A percentile compares a stretch with the other conserved stretches of the same genome.
Conservation (phyloP, 371 early-diverging fungal genomes). For the Mucor plumbeus region DNA sequence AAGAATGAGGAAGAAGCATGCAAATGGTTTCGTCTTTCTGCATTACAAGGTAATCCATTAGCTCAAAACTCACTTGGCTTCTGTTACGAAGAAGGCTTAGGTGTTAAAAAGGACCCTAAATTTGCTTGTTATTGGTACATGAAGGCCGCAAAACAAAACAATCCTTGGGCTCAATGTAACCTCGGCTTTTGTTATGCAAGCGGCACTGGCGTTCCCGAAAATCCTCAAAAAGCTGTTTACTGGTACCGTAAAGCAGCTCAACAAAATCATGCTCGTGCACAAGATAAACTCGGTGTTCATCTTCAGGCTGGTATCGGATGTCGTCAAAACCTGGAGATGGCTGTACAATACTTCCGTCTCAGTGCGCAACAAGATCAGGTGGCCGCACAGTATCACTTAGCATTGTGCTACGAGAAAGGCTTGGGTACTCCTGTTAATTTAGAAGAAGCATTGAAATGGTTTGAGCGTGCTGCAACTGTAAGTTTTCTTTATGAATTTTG, state of each 20-base stretch:
- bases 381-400: conserved; percentile 65
- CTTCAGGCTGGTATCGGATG: conserved; percentile 77
- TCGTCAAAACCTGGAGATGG: conserved; percentile 54
- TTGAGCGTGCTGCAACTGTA: conserved; percentile 63
- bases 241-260: conserved; percentile 77
- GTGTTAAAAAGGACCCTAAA: conserved; percentile 62
- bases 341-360: conserved; percentile 47
- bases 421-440: conserved; percentile 62
- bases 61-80: conserved; percentile 87
- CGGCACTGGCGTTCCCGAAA: conserved; percentile 72
- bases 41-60: conserved; percentile 72
- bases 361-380: conserved; percentile 69
- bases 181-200: conserved; percentile 87
- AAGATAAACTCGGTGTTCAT: conserved; percentile 84
- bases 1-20: conserved; percentile 67
- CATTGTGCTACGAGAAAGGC: conserved; percentile 69
- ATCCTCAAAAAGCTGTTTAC: conserved; percentile 66
- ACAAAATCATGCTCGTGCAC: conserved; percentile 72
- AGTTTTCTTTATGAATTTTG: conserved; percentile 6
- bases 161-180: conserved; percentile 88
- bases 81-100: conserved; percentile 80
- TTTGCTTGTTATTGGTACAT: conserved; percentile 84
- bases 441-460: conserved; percentile 66
- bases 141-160: conserved; percentile 79
- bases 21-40: conserved; percentile 67